Evolutionary conservation across 2,329 filamentous ascomycete genomes (phyloP).

Genomic region (Incumbomyces lentus): DNA sequence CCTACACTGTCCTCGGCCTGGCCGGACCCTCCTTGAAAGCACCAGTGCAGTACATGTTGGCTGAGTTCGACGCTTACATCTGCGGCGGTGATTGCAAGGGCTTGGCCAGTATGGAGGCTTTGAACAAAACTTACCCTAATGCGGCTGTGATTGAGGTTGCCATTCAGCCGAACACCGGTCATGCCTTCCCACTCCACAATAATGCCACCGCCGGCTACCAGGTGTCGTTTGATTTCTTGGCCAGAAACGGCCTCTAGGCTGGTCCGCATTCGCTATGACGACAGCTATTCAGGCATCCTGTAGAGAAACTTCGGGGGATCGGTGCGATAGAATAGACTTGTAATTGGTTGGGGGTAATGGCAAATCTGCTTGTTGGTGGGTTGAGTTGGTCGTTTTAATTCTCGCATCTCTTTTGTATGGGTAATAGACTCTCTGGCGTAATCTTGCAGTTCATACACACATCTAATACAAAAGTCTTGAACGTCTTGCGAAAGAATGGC

Average conservation of each 20-base stretch:
- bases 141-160: conserved; percentile 22
- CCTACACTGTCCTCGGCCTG: conserved; percentile 15
- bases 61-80: conserved; percentile 26
- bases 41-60: conserved; percentile 27
- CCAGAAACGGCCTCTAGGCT: conserved; percentile 12
- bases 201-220: conserved; percentile 28
- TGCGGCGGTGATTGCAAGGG: conserved; percentile 31
- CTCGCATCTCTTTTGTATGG: too few species aligned
- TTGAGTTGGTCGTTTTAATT: too few species aligned
- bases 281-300: too few species aligned
- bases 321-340: too few species aligned
- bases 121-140: conserved; percentile 22
- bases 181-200: conserved; percentile 27
- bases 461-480: too few species aligned
- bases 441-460: too few species aligned
- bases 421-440: too few species aligned
- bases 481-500: too few species aligned
- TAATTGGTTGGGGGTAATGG: too few species aligned
- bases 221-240: conserved; percentile 21
- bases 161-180: conserved; percentile 29
- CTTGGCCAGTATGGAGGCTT: conserved; percentile 9
- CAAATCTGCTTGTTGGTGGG: too few species aligned
- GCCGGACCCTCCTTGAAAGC: conserved; percentile 23
- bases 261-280: not conserved
- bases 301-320: too few species aligned